These are phyloP conservation scores for Coprinellus micaceus DNA, from an alignment of 768 basidiomycete species.

Conservation along the genomic window DNA sequence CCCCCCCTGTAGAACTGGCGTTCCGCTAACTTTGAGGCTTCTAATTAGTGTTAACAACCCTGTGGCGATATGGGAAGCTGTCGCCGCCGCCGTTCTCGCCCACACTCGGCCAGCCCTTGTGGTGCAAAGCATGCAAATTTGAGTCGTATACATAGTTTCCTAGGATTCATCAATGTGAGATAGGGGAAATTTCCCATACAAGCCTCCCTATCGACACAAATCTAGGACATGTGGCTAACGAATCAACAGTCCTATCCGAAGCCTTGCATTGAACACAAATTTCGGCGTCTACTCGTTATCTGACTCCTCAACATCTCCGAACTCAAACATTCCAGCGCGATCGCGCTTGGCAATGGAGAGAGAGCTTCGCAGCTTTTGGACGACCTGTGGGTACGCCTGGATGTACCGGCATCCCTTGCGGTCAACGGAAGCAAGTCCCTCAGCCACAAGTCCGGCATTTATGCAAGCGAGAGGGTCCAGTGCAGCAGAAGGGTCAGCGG, in stretches of 20 bases:
- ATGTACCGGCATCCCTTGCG: conserved; percentile 74
- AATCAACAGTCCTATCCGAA: not conserved
- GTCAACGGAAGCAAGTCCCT: conserved; percentile 82
- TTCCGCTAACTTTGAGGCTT: not conserved
- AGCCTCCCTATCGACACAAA: not conserved
- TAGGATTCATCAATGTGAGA: too few relatives aligned
- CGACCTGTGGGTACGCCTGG: conserved; percentile 61
- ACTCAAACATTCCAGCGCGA: conserved; percentile 83
- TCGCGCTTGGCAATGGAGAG: conserved; percentile 65
- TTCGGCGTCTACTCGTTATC: conserved; percentile 44
- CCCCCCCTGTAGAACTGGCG: not conserved
- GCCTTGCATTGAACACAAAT: not conserved
- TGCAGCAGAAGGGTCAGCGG: conserved; percentile 63
- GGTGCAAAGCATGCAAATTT: not conserved
- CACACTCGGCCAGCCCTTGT: not conserved
- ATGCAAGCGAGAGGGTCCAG: conserved; percentile 73
- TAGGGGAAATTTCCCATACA: too few relatives aligned
- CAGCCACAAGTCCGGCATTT: conserved; percentile 85
- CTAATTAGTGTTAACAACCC: conserved; percentile 54
- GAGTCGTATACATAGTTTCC: too few relatives aligned
- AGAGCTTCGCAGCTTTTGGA: conserved; percentile 61
- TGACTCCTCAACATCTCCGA: conserved; percentile 88
- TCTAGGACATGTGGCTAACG: not conserved
- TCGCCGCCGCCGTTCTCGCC: conserved; percentile 28
- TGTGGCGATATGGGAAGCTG: conserved; percentile 48